phyloP scores from a whole-genome alignment of 2,329 filamentous ascomycete genomes.

The Cercospora brassicicola region DNA sequence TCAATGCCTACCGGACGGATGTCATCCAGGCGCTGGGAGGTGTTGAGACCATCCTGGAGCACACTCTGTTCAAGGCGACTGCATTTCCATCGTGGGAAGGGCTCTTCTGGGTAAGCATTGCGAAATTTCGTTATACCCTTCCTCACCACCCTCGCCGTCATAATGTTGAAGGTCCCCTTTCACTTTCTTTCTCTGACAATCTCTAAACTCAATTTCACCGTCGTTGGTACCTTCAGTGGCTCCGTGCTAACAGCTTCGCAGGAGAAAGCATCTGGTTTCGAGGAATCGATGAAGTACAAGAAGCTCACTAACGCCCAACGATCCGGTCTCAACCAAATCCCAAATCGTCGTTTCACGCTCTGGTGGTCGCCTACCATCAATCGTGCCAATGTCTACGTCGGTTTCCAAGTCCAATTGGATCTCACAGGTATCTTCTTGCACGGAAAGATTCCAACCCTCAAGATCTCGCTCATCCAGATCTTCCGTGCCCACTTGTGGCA shows the following conservation, averaged over 20 bases:
- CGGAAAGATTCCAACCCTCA: constrained; percentile 96
- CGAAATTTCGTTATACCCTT: too few species aligned
- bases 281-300: constrained; percentile 88
- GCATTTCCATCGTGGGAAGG: too few species aligned
- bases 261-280: constrained; percentile 31
- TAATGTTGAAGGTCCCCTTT: too few species aligned
- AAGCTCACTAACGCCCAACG: constrained; percentile 97
- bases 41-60: constrained; percentile 94
- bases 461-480: constrained; percentile 97
- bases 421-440: constrained; percentile 98
- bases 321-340: constrained; percentile 96
- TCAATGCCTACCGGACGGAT: constrained; percentile 79
- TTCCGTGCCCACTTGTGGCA: constrained; percentile 99
- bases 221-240: too few species aligned
- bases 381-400: constrained; percentile 88
- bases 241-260: constrained; percentile 34
- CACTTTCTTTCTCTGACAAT: too few species aligned
- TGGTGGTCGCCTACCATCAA: constrained; percentile 75
- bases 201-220: too few species aligned
- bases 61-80: too few species aligned
- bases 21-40: constrained; percentile 94
- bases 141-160: too few species aligned
- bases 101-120: too few species aligned
- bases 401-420: constrained; percentile 98
- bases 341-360: constrained; percentile 94